These are phyloP conservation scores for Blastobotrys americana DNA, from an alignment of 805 yeast genomes.

Conservation along the genomic window DNA sequence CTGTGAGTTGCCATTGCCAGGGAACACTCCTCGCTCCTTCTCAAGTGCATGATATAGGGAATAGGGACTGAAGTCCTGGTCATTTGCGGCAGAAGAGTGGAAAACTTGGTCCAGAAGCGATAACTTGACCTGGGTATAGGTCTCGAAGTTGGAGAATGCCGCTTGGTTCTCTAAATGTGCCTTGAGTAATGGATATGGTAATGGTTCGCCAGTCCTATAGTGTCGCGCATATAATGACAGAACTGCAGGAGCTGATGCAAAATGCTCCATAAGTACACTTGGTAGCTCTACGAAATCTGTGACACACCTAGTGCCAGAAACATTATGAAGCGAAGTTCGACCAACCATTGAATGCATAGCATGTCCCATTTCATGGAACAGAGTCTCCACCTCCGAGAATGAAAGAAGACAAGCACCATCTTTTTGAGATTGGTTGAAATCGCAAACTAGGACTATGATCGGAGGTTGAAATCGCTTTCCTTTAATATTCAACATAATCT, in stretches of 20 bases:
- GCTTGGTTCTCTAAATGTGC: conserved; percentile 46
- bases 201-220: conserved; percentile 53
- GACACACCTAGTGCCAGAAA: conserved; percentile 90
- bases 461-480: conserved; percentile 70
- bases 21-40: conserved; percentile 48
- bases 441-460: conserved; percentile 81
- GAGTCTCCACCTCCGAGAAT: conserved; percentile 78
- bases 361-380: conserved; percentile 98
- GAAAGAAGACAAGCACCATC: conserved; percentile 49
- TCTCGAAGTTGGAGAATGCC: conserved; percentile 59
- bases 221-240: conserved; percentile 67
- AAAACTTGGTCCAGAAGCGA: conserved; percentile 79
- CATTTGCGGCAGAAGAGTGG: conserved; percentile 40
- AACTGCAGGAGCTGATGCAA: conserved; percentile 76
- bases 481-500: background rate
- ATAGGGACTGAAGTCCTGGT: conserved; percentile 46
- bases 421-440: conserved; percentile 44
- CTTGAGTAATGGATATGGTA: conserved; percentile 45
- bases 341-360: conserved; percentile 98
- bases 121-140: conserved; percentile 82
- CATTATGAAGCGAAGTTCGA: conserved; percentile 78
- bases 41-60: conserved; percentile 62
- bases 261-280: conserved; percentile 91
- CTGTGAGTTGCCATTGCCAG: conserved; percentile 54
- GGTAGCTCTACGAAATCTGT: conserved; percentile 97